Base-by-base conservation (phyloP, 257 asterid species). In the Gentiana macrophylla region DNA sequence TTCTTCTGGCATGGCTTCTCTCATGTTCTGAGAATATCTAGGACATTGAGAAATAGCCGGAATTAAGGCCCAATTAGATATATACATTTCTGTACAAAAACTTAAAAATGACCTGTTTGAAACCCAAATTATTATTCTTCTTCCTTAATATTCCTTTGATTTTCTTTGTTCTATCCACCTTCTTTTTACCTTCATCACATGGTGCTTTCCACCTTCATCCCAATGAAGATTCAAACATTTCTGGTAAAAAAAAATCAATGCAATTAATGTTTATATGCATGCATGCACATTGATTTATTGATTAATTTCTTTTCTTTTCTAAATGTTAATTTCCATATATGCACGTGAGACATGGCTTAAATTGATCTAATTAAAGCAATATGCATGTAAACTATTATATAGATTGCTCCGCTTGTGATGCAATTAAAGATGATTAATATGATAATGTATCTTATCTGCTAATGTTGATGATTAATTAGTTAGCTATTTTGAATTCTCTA, bases 61-160 rank as follows among this genome's bases (percentile, higher is more conserved):
- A 41, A 24, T 24, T 24, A 24, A 24, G 10, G 46, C 7, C 46
- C 46, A 24, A 24, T 24, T 24, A 24, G 24, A 24, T 24, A 24
- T 24, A 24, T 24, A 24, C 24, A 41, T 41, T 41, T 41, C 35
- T 13, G 57, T 7, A 12, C 8, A 12, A 12, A 34, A 48, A 38
- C 8, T 24, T 0, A n/a, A 57, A 56, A 51, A 65, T 65, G 64
- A 12, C 12, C 35, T 43, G 60, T 50, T 54, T 52, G 64, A 65
- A 52, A 52, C 53, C 61, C 35, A 58, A 52, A 11, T 15, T 15
- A 15, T 15, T 15, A 15, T 15, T 15, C 24, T 15, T 15, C 57
- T 15, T 57, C 35, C 48, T 46, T 41, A 41, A 41, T 5, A 41
- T 41, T 56, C 38, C 55, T 34, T 51, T 65, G 7, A 61, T 38